Base-by-base conservation (phyloP, 352 stramenopile genomes). In the Plasmopara halstedii region DNA sequence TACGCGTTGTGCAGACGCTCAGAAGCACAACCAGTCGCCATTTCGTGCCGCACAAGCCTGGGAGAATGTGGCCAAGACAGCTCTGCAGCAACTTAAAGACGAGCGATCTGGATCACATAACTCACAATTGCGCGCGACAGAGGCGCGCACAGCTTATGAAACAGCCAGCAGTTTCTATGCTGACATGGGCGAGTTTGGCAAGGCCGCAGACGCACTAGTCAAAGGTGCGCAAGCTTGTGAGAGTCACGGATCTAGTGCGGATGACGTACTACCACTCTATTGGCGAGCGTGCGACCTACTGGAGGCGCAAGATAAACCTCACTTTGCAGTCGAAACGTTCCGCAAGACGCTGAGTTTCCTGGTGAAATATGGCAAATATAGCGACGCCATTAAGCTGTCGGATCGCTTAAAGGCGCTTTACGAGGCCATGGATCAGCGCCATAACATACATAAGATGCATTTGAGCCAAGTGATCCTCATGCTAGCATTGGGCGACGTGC, bases 151-250 rank as follows among this genome's bases (percentile, higher is more conserved):
- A 31, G 67, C 66, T 4, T 91, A 79, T 44, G 77, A 88, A 48
- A 56, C 63, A 0, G 80, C 74, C 18, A 82, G 73, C 59, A 50
- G 55, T 23, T 66, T 77, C 39, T 91, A 88, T 38, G 68, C 72
- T 41, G 80, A 91, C 52, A 91, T 88, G 77, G 76, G 79, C 23
- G 80, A 91, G 58, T 56, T 91, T 17, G 80, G 80, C 18, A 91
- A 91, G 53, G 77, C 76, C n/a, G 74, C 76, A 0, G 80, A 91
- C 19, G 78, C 76, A 14, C 59, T 91, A 3, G 42, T 88, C 18
- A 91, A 88, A 42, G 74, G 60, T 32, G 80, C 74, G 1, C 47
- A 67, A 18, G 56, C 56, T 8, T 74, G 67, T 32, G 73, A 85
- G 34, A 67, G 73, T 10, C 56, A 74, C 13, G 63, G 68, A 14